A percentile compares a stretch with the other conserved stretches of the same genome.
Evolutionary conservation across 129 eudicot genomes (phyloP).

Genomic region (Arctium lappa): DNA sequence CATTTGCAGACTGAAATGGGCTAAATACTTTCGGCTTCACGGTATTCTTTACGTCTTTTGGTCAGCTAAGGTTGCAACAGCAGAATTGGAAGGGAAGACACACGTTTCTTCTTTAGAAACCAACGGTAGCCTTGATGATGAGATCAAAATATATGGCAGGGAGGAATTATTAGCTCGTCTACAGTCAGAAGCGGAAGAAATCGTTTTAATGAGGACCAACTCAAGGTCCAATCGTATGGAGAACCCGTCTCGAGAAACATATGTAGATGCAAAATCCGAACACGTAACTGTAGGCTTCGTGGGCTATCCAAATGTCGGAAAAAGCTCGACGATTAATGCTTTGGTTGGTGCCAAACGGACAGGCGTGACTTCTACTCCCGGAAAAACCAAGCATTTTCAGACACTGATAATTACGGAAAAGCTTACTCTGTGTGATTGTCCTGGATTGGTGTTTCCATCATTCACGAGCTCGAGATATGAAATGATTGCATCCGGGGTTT

Average conservation of each 20-base stretch:
- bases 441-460: conserved; percentile 90
- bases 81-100: conserved; percentile 62
- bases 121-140: conserved; percentile 19
- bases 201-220: conserved; percentile 40
- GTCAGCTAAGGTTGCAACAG: conserved; percentile 96
- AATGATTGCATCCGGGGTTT: conserved; percentile 93
- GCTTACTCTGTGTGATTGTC: conserved; percentile 88
- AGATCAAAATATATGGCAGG: conserved; percentile 60
- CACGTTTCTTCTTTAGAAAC: conserved; percentile 10
- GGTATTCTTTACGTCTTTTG: conserved; percentile 82
- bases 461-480: conserved; percentile 93
- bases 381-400: conserved; percentile 96
- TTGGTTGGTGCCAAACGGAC: conserved; percentile 81
- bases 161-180: conserved; percentile 79
- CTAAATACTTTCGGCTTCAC: conserved; percentile 59
- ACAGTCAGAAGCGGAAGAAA: conserved; percentile 88
- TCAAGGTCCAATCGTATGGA: conserved; percentile 9
- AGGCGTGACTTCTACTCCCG: conserved; percentile 94
- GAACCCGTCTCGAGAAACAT: conserved; percentile 7
- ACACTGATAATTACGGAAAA: conserved; percentile 75
- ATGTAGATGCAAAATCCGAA: conserved; percentile 15
- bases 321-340: conserved; percentile 94
- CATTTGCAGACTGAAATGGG: conserved; percentile 77
- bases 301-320: conserved; percentile 95
- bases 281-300: conserved; percentile 87